These are phyloP conservation scores for Chaetomium strumarium DNA, from an alignment of 2,329 filamentous ascomycete genomes.

Conservation along the genomic window DNA sequence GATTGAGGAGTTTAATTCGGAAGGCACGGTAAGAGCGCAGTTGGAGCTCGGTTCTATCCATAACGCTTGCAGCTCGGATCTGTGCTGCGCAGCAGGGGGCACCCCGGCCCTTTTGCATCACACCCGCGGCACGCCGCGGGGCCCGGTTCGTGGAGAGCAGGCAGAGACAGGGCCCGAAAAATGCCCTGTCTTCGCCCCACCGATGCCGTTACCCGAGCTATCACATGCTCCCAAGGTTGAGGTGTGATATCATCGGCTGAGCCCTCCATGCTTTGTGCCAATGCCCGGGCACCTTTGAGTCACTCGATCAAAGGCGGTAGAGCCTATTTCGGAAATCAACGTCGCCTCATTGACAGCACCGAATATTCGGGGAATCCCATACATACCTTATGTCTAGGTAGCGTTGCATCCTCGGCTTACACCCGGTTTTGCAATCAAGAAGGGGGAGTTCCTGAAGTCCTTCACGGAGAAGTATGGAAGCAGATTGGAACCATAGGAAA, in stretches of 20 bases:
- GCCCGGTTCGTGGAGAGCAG: neutral
- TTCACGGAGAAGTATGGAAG: too few species aligned
- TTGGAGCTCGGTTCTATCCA: neutral
- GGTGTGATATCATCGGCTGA: neutral
- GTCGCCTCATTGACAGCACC: too few species aligned
- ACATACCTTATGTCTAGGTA: too few species aligned
- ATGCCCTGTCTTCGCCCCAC: conserved; percentile 8
- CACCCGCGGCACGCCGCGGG: conserved; percentile 10
- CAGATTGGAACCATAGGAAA: too few species aligned
- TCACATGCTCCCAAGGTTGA: conserved; percentile 27
- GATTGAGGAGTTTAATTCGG: neutral
- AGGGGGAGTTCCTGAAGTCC: too few species aligned
- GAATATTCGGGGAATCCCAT: too few species aligned
- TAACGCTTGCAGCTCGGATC: neutral
- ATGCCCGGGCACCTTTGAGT: neutral
- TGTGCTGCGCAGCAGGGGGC: neutral
- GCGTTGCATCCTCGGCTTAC: too few species aligned
- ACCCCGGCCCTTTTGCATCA: conserved; percentile 8
- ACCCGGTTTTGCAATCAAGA: too few species aligned
- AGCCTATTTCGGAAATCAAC: too few species aligned
- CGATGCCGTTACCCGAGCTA: conserved; percentile 18
- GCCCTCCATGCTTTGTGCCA: neutral
- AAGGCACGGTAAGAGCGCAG: neutral
- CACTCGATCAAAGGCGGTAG: neutral
- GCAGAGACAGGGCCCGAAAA: neutral